Conservation (phyloP, 495 filamentous ascomycete genomes). For the Beverwykella pulmonaria region DNA sequence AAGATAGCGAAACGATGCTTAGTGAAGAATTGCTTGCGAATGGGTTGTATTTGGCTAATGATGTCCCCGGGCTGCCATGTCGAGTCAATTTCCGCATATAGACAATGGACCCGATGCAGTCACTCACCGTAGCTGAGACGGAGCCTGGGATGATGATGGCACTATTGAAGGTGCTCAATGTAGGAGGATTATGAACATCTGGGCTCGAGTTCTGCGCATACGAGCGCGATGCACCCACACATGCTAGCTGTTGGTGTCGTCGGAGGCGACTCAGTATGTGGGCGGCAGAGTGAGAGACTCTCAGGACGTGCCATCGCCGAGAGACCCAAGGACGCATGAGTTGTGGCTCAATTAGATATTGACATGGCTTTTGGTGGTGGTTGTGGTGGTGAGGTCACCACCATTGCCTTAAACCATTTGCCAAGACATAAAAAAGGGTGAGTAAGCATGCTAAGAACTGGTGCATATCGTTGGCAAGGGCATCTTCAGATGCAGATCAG, state of each 20-base stretch:
- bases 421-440: neutral
- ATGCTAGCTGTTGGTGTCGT: neutral
- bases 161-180: slow-evolving; percentile 2
- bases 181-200: neutral
- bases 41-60: slow-evolving; percentile 22
- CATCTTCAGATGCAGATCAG: neutral
- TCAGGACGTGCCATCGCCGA: slow-evolving; percentile 22
- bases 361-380: neutral
- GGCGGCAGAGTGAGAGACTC: neutral
- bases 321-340: slow-evolving; percentile 22
- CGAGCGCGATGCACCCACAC: neutral
- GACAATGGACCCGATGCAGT: neutral
- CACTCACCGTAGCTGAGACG: slow-evolving; percentile 1
- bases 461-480: neutral
- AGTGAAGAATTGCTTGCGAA: neutral
- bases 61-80: slow-evolving; percentile 18
- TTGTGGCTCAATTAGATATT: slow-evolving; percentile 1
- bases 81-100: neutral
- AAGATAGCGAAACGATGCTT: slow-evolving; percentile 17
- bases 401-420: neutral
- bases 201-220: neutral
- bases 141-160: slow-evolving; percentile 29
- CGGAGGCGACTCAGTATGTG: neutral
- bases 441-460: neutral
- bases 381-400: neutral